Percentiles rank a stretch among this genome's conserved stretches.
These are phyloP conservation scores for Amylocarpus encephaloides DNA, from an alignment of 2,329 filamentous ascomycete species.

Conservation along the genomic window DNA sequence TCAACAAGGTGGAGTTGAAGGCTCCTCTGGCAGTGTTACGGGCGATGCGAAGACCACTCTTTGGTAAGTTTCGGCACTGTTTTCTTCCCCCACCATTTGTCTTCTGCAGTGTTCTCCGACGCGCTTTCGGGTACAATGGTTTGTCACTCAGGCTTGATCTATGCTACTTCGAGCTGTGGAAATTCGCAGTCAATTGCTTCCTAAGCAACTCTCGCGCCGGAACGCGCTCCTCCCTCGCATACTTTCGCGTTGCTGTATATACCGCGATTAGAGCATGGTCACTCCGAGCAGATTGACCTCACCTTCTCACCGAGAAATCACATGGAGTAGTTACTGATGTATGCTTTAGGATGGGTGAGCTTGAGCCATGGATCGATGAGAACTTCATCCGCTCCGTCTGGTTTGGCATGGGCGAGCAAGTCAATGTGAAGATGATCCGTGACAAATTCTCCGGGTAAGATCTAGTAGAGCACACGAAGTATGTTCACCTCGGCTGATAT, in stretches of 20 bases:
- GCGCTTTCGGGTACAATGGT: too few relatives aligned
- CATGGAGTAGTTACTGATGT: constrained; percentile 9
- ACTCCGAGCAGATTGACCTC: too few relatives aligned
- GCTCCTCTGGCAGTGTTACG: constrained; percentile 33
- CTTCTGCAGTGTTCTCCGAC: background rate
- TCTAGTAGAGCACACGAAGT: background rate
- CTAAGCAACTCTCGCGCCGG: too few relatives aligned
- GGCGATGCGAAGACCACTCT: constrained; percentile 51
- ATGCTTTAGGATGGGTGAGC: constrained; percentile 83
- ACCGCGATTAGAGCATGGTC: background rate
- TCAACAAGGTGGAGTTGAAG: constrained; percentile 34
- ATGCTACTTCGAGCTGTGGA: background rate
- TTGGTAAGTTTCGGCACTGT: constrained; percentile 36
- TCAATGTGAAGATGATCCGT: constrained; percentile 99
- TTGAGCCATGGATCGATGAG: constrained; percentile 99
- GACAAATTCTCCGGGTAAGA: constrained; percentile 96
- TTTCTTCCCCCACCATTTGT: background rate
- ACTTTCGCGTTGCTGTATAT: too few relatives aligned
- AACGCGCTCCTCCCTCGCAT: too few relatives aligned
- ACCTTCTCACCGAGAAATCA: background rate
- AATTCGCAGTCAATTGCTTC: too few relatives aligned
- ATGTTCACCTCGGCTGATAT: constrained; percentile 9
- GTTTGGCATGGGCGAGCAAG: constrained; percentile 84
- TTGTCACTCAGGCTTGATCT: background rate
- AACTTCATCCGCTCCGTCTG: constrained; percentile 94